Base-by-base conservation (phyloP, 1,139 yeast genomes). In the Lodderomyces oxycetoniae region DNA sequence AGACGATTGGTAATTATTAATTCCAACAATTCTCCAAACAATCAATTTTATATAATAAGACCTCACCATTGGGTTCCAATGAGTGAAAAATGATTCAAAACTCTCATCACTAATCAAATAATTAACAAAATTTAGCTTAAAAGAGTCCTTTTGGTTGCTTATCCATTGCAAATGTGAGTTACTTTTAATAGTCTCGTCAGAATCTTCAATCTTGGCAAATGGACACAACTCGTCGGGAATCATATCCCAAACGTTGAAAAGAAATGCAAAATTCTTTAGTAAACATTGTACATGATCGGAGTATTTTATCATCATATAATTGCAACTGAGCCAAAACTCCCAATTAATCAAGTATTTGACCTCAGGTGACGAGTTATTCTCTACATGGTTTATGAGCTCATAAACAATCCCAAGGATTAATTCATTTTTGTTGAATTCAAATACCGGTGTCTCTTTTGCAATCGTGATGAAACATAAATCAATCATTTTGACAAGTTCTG, bases 1-100 rank as follows among this genome's bases (percentile, higher is more conserved):
- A 0, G 70, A 60, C 14, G 62, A 57, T 41, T 64, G 67, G 43
- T 52, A 60, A 42, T 65, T 65, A 44, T 67, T 67, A 17, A 70
- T 55, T 2, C 81, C 81, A 17, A 80, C 59, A 2, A 76, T 47
- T 44, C 87, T 69, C 85, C 93, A 86, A 34, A 84, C 67, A 12
- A 86, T 43, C 20, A 86, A 62, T 34, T 88, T 65, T 33, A 77
- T 64, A 52, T 79, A 86, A 48, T 79, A 82, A 2, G 82, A 71
- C 29, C 95, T 65, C 12, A 84, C 78, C 20, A 84, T 56, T 2
- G 95, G 89, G 46, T 79, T 75, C 87, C 94, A 86, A 55, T 86
- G 94, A 30, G 79, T 71, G 47, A 85, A 77, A 41, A 75, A 74
- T 29, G 67, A 61, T 30, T 57, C 55, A 77, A 86, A 82, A 32